Evolutionary conservation across 23 red algal species (phyloP), one percentile per base, ranked within the genome.

Genomic region (Gracilaria gracilis): DNA sequence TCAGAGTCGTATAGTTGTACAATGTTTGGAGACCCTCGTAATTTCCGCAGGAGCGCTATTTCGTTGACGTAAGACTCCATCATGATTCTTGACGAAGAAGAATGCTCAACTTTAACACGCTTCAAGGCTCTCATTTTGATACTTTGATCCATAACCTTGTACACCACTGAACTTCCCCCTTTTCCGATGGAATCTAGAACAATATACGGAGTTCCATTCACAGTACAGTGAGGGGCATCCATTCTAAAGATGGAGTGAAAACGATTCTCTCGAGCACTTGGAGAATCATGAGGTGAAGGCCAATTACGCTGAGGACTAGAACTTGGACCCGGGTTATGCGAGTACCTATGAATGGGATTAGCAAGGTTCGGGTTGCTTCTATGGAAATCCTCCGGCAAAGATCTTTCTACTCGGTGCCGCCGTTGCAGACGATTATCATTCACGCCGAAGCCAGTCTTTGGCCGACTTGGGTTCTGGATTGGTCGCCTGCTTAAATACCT

Each of bases 111-210:
- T 12, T 93, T 83, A 14, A 99, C 94, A 17, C 92, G 73, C 67
- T 99, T 99, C 28, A 99, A 75, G 9, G 97, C 97, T 61, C 66
- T 78, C 17, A 99, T 87, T 72, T 91, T 89, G 27, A 84, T 67
- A 38, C 84, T 85, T 29, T 64, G 61, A 61, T 85, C 46, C 49
- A 99, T 90, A 8, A 99, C 97, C 79, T 99, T 99, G 87, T 88
- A 99, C n/a, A 99, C 97, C n/a, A 92, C 91, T 28, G 94, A 96
- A 42, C 79, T 88, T 20, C 97, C 97, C 35, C 97, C 97, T 38
- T 82, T 89, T n/a, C 97, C 97, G 23, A 96, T 81, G n/a, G 84
- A 40, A 44, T 93, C 88, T 1, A 99, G 85, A 38, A 90, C 80
- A 29, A 94, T 59, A 64, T 96, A 99, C 15, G 73, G 72, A 39